Conservation (phyloP, 1,284 basidiomycete genomes). For the Cystobasidium slooffiae region DNA sequence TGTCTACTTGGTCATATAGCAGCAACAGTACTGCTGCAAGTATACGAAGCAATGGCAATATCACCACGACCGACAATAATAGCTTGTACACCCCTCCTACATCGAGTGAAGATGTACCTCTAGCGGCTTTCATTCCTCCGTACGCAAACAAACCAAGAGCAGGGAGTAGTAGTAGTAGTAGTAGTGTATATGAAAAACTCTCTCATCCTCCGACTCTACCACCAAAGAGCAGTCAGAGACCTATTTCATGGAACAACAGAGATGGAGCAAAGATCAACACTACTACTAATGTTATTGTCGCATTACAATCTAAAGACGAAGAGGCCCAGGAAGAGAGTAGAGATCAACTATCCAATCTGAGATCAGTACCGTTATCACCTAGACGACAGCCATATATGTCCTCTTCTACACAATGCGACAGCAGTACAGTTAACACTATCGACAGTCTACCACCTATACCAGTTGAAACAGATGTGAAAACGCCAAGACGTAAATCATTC, state of each 20-base stretch:
- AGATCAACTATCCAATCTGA: not conserved
- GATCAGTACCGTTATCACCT: constrained; percentile 1
- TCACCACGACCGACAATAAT: not conserved
- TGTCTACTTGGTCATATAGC: not conserved
- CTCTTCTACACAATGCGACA: too few relatives aligned
- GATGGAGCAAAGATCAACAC: not conserved
- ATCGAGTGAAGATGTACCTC: too few relatives aligned
- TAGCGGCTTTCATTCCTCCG: too few relatives aligned
- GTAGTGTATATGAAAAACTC: too few relatives aligned
- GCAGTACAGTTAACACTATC: not conserved
- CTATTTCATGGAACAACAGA: not conserved
- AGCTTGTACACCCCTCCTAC: too few relatives aligned
- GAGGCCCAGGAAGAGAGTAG: constrained; percentile 14
- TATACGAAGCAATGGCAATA: not conserved
- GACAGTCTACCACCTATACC: not conserved
- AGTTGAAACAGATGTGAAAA: not conserved
- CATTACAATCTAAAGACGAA: not conserved
- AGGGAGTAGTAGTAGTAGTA: too few relatives aligned
- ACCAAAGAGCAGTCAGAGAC: too few relatives aligned
- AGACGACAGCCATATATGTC: not conserved
- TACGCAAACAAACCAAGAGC: too few relatives aligned
- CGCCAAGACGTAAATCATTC: constrained; percentile 24
- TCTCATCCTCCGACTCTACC: too few relatives aligned
- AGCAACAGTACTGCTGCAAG: not conserved
- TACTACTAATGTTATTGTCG: not conserved